Percentiles rank a stretch among this genome's conserved stretches.
phyloP scores from a whole-genome alignment of 1,139 yeast species.

The Candida glucosophila region DNA sequence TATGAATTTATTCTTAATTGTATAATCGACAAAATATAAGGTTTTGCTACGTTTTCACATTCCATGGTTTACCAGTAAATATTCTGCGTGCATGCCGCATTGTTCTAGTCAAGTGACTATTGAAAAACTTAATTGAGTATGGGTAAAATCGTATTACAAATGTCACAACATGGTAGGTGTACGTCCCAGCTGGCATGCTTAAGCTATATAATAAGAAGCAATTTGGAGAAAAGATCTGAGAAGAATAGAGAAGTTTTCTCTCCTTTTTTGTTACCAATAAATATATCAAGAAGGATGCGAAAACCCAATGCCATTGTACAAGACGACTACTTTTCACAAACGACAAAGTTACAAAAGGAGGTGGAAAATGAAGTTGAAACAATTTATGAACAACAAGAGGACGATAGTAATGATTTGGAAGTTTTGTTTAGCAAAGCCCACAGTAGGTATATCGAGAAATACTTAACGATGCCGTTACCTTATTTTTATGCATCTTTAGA shows the following conservation, averaged over 20 bases:
- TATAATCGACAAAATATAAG: constrained; percentile 9
- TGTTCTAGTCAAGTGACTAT: not conserved
- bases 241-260: too few relatives aligned
- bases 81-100: too few relatives aligned
- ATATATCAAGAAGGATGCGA: constrained; percentile 7
- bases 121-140: not conserved
- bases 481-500: constrained; percentile 46
- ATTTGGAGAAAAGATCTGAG: too few relatives aligned
- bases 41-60: too few relatives aligned
- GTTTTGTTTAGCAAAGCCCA: too few relatives aligned
- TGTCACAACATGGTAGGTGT: too few relatives aligned
- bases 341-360: constrained; percentile 32
- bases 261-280: too few relatives aligned
- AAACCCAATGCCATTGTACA: constrained; percentile 7
- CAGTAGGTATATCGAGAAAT: constrained; percentile 10
- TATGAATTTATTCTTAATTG: constrained; percentile 31
- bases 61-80: too few relatives aligned
- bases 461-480: constrained; percentile 42
- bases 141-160: too few relatives aligned
- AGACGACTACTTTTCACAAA: constrained; percentile 18
- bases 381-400: constrained; percentile 13
- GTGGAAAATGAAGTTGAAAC: constrained; percentile 26
- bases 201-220: too few relatives aligned
- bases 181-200: too few relatives aligned
- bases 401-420: too few relatives aligned